Evolutionary conservation across 768 basidiomycete genomes (phyloP).

Genomic region (Lentinus tigrinus): DNA sequence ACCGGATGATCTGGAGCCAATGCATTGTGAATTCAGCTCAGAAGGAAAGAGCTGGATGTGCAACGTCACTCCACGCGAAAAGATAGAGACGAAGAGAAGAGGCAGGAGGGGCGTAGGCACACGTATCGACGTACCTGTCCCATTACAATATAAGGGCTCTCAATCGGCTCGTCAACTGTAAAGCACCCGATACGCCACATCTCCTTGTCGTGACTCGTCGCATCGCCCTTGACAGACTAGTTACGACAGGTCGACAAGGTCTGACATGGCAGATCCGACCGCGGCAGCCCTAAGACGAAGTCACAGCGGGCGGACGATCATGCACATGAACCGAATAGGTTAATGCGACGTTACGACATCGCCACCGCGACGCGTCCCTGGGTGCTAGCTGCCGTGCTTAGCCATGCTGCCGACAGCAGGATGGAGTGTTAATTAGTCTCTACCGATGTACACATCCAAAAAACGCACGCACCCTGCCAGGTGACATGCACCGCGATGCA

Average conservation of each 20-base stretch:
- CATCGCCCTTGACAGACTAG: neutral
- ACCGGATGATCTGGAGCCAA: constrained; percentile 15
- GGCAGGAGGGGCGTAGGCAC: neutral
- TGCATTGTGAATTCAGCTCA: neutral
- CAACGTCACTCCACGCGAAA: neutral
- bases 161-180: neutral
- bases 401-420: too few species aligned
- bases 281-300: too few species aligned
- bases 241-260: too few species aligned
- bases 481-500: too few species aligned
- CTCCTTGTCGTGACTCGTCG: neutral
- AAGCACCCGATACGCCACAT: neutral
- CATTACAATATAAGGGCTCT: neutral
- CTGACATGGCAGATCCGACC: neutral
- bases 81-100: neutral
- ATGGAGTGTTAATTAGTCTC: too few species aligned
- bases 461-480: too few species aligned
- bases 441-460: too few species aligned
- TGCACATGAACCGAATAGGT: too few species aligned
- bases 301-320: too few species aligned
- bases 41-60: neutral
- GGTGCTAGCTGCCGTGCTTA: too few species aligned
- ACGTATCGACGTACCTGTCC: neutral
- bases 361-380: too few species aligned
- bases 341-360: too few species aligned